Base-by-base conservation (phyloP, 2,329 filamentous ascomycete species). In the Penicillium sclerotiorum region DNA sequence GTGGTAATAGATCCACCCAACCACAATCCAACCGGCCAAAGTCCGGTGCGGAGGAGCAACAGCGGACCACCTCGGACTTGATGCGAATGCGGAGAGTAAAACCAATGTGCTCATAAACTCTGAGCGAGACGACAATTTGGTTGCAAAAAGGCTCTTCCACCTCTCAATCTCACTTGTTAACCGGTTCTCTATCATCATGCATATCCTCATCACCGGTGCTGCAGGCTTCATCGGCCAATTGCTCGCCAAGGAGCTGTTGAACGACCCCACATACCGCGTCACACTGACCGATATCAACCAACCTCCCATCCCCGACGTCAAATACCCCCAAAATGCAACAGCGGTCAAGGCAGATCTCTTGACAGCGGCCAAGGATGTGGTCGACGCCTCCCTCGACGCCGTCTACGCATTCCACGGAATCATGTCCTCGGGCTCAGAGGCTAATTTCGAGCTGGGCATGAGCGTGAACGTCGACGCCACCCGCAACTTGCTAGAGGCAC, bases 371-470 rank as follows among this genome's bases (percentile, higher is more conserved):
- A 61, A 63, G 18, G 55, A 60, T 11, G 53, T 76, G 5, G 67
- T 74, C 27, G 56, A 68, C 20, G 68, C 71, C 21, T 75, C 77
- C 1, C 70, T 83, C 3, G 73, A 78, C 51, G 78, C 79, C 39
- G 74, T 80, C 50, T 86, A 83, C 69, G 73, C 84, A 59, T 81
- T 87, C 65, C 84, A 87, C 67, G 84, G 84, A 54, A 84, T 86
- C 73, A 86, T 87, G 84, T 86, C 83, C 0, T 79, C 79, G 11
- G 82, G 82, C 5, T 80, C 82, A 13, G 83, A 86, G 67, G 80
- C 80, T 35, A 77, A 85, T 67, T 82, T 81, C 55, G 79, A 82
- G 43, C 72, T 84, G 1, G 82, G 81, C 2, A 73, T 84, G 53
- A 73, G 71, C 33, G 82, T 86, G 44, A 86, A 87, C 64, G 75